These are phyloP conservation scores for Durio zibethinus DNA, from an alignment of 345 rosid genomes.

Conservation along the genomic window DNA sequence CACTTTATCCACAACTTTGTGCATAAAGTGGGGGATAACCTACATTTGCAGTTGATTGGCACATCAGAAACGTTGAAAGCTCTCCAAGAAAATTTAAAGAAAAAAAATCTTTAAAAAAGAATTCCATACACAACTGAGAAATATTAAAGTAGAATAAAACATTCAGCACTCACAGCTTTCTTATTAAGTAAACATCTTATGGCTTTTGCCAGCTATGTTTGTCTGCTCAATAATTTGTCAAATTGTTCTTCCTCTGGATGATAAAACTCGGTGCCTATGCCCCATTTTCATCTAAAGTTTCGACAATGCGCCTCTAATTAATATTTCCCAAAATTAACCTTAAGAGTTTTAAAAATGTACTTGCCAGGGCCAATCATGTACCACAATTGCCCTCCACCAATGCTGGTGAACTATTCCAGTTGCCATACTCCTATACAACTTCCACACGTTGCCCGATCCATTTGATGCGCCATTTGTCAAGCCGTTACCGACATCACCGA, in stretches of 20 bases:
- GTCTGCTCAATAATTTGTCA: not conserved
- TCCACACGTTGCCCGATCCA: slow-evolving; percentile 71
- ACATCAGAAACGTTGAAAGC: not conserved
- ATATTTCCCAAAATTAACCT: not conserved
- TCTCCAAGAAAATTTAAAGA: not conserved
- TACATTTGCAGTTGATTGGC: not conserved
- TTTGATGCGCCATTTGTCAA: slow-evolving; percentile 76
- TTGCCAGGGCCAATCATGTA: slow-evolving; percentile 33
- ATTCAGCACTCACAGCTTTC: not conserved
- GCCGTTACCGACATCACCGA: slow-evolving; percentile 70
- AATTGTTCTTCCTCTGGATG: not conserved
- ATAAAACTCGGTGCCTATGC: not conserved
- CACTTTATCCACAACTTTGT: no score
- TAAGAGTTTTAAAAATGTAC: not conserved
- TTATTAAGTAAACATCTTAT: not conserved
- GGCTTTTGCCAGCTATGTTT: not conserved
- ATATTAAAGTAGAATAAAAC: no score
- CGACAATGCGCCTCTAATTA: no score
- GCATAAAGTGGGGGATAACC: no score
- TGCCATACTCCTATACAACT: slow-evolving; percentile 80
- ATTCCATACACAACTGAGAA: no score
- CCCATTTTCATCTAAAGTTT: not conserved
- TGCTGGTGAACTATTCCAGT: slow-evolving; percentile 71
- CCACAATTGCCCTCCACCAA: slow-evolving; percentile 32
- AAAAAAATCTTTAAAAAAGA: not conserved